These are phyloP conservation scores for Fusarium floridanum DNA, from an alignment of 2,329 filamentous ascomycete species.

Conservation along the genomic window DNA sequence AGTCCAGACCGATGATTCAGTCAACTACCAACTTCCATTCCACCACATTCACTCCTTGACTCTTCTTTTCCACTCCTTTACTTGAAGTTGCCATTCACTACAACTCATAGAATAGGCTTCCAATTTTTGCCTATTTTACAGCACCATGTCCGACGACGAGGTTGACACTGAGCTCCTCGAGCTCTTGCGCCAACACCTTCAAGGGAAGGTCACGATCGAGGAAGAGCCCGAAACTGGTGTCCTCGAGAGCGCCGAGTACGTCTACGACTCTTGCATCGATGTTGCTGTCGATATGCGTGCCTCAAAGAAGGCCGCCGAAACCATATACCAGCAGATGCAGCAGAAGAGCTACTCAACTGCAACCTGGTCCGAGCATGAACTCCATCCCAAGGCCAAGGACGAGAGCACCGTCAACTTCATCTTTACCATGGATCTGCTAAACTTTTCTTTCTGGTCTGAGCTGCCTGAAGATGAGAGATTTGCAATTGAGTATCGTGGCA, in stretches of 20 bases:
- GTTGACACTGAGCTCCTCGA: conserved; percentile 88
- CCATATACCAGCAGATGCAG: conserved; percentile 86
- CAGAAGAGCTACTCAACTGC: conserved; percentile 85
- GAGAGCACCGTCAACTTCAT: conserved; percentile 89
- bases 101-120: neutral
- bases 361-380: conserved; percentile 88
- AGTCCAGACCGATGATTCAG: conserved; percentile 37
- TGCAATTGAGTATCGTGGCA: conserved; percentile 83
- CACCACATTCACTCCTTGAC: conserved; percentile 26
- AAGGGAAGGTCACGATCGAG: conserved; percentile 67
- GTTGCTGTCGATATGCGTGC: conserved; percentile 87
- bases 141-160: conserved; percentile 88
- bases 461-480: conserved; percentile 78
- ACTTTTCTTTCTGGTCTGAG: conserved; percentile 97
- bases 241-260: conserved; percentile 83
- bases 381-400: conserved; percentile 88
- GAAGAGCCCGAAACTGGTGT: conserved; percentile 83
- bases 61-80: conserved; percentile 4
- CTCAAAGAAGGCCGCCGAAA: conserved; percentile 84
- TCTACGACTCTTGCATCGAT: conserved; percentile 94
- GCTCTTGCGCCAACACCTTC: conserved; percentile 84
- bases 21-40: conserved; percentile 21
- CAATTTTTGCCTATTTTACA: neutral
- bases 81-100: neutral
- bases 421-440: conserved; percentile 96